Conservation (phyloP, 345 rosid species). For the Kandelia obovata region DNA sequence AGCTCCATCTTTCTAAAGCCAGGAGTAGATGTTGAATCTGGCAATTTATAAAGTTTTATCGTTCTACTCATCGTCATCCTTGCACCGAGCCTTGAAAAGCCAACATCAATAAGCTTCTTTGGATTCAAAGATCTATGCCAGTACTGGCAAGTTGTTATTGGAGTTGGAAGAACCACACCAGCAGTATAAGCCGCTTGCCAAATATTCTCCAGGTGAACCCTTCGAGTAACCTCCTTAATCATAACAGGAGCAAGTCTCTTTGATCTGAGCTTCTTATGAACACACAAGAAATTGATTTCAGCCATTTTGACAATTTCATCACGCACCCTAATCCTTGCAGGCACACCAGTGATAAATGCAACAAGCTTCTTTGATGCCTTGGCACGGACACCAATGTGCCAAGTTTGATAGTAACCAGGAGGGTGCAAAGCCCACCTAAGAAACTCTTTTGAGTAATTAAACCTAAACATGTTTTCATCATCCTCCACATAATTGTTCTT, state of each 20-base stretch:
- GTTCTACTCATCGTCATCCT: constrained; percentile 98
- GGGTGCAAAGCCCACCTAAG: constrained; percentile 88
- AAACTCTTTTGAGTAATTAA: constrained; percentile 92
- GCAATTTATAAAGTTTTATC: constrained; percentile 79
- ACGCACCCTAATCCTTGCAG: constrained; percentile 81
- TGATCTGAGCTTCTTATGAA: constrained; percentile 91
- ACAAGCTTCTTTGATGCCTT: constrained; percentile 78
- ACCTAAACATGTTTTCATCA: constrained; percentile 96
- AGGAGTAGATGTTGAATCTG: constrained; percentile 67
- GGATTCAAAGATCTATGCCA: constrained; percentile 98
- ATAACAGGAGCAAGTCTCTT: constrained; percentile 94
- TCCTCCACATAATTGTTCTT: constrained; percentile 89
- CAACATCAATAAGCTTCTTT: constrained; percentile 94
- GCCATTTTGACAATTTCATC: constrained; percentile 81
- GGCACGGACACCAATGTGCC: constrained; percentile 94
- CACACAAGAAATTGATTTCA: constrained; percentile 91
- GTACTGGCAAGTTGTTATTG: constrained; percentile 80
- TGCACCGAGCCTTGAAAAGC: constrained; percentile 83
- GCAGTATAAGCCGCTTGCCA: constrained; percentile 99
- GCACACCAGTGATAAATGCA: constrained; percentile 85
- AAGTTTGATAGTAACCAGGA: constrained; percentile 69
- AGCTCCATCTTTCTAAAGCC: constrained; percentile 91
- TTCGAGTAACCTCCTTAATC: constrained; percentile 94
- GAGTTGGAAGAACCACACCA: constrained; percentile 89
- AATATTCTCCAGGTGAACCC: constrained; percentile 85